Evolutionary conservation across 192 early-diverging fungal genomes (phyloP).

Genomic region (Coemansia sp.): DNA sequence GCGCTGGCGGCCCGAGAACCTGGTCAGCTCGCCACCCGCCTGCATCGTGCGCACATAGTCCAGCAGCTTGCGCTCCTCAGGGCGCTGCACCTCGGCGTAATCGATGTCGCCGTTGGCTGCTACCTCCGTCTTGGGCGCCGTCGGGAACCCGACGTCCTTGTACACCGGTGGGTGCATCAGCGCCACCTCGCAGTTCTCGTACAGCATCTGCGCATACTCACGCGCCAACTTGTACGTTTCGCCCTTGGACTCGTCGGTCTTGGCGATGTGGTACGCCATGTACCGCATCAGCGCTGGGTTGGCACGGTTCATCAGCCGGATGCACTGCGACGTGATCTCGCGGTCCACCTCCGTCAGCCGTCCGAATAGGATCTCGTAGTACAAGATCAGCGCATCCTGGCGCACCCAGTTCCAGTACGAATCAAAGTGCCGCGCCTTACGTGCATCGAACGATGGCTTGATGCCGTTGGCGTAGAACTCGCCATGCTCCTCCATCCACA

Average conservation of each 20-base stretch:
- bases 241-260: slow-evolving; percentile 72
- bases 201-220: slow-evolving; percentile 75
- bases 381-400: slow-evolving; percentile 76
- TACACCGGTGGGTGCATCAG: slow-evolving; percentile 76
- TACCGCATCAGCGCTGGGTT: slow-evolving; percentile 76
- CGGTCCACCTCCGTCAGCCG: slow-evolving; percentile 84
- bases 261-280: slow-evolving; percentile 86
- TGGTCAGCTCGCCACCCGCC: slow-evolving; percentile 65
- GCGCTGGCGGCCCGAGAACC: slow-evolving; percentile 74
- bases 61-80: slow-evolving; percentile 83
- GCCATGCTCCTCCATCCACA: slow-evolving; percentile 91
- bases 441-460: slow-evolving; percentile 75
- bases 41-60: slow-evolving; percentile 91
- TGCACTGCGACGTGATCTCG: slow-evolving; percentile 86
- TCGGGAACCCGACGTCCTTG: slow-evolving; percentile 90
- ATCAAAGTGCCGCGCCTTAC: slow-evolving; percentile 89
- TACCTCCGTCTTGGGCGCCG: slow-evolving; percentile 76
- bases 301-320: slow-evolving; percentile 91
- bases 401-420: slow-evolving; percentile 99
- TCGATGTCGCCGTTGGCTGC: slow-evolving; percentile 78
- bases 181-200: slow-evolving; percentile 90
- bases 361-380: slow-evolving; percentile 93
- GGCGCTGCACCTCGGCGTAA: slow-evolving; percentile 83
- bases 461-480: slow-evolving; percentile 89
- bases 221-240: slow-evolving; percentile 83